These are phyloP conservation scores for Bassia scoparia DNA, from an alignment of 148 eudicot species.

Conservation along the genomic window DNA sequence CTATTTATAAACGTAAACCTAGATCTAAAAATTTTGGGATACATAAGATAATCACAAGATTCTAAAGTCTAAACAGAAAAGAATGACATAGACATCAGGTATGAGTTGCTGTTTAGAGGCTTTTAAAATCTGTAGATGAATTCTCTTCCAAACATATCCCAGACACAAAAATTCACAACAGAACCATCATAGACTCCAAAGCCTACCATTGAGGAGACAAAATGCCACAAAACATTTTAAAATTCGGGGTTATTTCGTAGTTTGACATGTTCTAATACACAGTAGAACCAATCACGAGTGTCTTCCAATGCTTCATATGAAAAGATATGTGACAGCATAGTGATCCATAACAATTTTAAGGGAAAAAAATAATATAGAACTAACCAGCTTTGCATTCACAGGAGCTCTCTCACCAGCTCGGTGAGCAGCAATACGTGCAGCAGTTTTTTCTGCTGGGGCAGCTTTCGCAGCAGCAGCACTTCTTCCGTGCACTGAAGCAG, in stretches of 20 bases:
- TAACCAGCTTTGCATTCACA: slow-evolving; percentile 89
- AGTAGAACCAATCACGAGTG: neutral
- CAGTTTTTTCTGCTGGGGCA: slow-evolving; percentile 75
- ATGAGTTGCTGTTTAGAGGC: too few species aligned
- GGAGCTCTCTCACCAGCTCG: slow-evolving; percentile 95
- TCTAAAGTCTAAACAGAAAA: too few species aligned
- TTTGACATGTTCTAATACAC: neutral
- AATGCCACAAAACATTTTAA: neutral
- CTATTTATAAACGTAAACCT: too few species aligned
- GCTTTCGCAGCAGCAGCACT: slow-evolving; percentile 94
- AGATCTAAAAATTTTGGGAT: too few species aligned
- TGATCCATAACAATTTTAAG: neutral
- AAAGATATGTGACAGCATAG: neutral
- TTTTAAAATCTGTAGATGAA: too few species aligned
- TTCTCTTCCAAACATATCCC: too few species aligned
- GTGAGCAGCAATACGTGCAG: slow-evolving; percentile 95
- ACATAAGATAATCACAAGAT: too few species aligned
- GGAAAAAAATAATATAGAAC: slow-evolving; percentile 21
- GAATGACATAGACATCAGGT: too few species aligned
- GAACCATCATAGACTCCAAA: neutral
- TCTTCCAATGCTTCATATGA: neutral
- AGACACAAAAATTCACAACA: too few species aligned
- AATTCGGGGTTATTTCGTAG: neutral
- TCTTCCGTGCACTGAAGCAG: slow-evolving; percentile 98
- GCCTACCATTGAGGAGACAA: neutral